Percentiles rank a stretch among this genome's conserved stretches.
Conservation (phyloP, 805 yeast genomes). For the Limtongozyma cylindracea region DNA sequence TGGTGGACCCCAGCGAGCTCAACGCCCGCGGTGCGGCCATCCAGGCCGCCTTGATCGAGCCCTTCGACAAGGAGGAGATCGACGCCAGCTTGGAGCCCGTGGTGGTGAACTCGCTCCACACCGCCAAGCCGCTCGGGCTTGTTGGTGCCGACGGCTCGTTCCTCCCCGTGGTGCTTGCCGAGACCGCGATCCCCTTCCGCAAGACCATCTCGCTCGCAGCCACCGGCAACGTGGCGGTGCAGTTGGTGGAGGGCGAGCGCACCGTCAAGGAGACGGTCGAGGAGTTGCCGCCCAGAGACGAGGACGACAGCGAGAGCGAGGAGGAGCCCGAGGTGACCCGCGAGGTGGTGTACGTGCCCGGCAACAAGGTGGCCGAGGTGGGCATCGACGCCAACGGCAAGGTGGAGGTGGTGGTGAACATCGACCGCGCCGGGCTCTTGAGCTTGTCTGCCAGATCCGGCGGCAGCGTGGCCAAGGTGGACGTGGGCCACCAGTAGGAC, state of each 20-base stretch:
- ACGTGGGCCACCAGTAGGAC: too few relatives aligned
- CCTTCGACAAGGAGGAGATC: slow-evolving; percentile 65
- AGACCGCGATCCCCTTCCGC: slow-evolving; percentile 82
- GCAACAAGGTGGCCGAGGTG: slow-evolving; percentile 53
- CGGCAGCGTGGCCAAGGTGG: too few relatives aligned
- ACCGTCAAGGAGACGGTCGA: slow-evolving; percentile 60
- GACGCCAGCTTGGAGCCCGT: slow-evolving; percentile 63
- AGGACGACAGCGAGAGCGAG: slow-evolving; percentile 24
- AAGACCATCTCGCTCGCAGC: slow-evolving; percentile 43
- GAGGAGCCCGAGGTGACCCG: slow-evolving; percentile 79
- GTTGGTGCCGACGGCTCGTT: slow-evolving; percentile 50
- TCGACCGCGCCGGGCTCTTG: slow-evolving; percentile 37
- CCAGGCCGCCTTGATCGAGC: slow-evolving; percentile 72
- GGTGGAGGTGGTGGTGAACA: slow-evolving; percentile 44
- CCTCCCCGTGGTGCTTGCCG: slow-evolving; percentile 47
- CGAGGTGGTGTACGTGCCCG: slow-evolving; percentile 51
- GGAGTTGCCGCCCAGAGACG: slow-evolving; percentile 30
- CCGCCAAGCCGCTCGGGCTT: slow-evolving; percentile 65
- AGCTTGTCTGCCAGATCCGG: too few relatives aligned
- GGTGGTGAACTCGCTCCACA: slow-evolving; percentile 72
- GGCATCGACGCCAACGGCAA: slow-evolving; percentile 40
- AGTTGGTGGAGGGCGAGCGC: slow-evolving; percentile 69
- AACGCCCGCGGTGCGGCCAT: slow-evolving; percentile 88
- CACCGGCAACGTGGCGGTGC: slow-evolving; percentile 31
- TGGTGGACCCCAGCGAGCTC: slow-evolving; percentile 72